A percentile compares a stretch with the other conserved stretches of the same genome.
phyloP scores from a whole-genome alignment of 2,329 filamentous ascomycete species.

The Aspergillus sp. region DNA sequence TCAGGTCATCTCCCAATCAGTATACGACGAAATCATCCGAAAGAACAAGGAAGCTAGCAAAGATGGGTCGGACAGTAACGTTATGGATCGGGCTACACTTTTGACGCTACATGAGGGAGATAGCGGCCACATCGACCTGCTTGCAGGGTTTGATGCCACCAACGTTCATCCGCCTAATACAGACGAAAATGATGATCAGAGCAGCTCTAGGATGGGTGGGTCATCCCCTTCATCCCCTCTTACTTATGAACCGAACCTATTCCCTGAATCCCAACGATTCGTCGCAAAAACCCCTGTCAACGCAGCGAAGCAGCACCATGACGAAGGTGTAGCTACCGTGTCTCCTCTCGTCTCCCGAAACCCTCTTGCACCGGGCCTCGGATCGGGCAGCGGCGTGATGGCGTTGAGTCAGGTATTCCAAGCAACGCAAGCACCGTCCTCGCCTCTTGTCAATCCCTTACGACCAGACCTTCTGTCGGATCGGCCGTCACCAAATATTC shows the following conservation, averaged over 20 bases:
- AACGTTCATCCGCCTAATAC: conserved; percentile 27
- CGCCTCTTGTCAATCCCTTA: conserved; percentile 44
- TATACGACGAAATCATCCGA: conserved; percentile 46
- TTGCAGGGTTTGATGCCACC: conserved; percentile 42
- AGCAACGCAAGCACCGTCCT: conserved; percentile 53
- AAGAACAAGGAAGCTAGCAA: conserved; percentile 39
- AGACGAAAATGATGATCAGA: conserved; percentile 58
- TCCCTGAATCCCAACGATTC: conserved; percentile 53
- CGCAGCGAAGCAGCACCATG: conserved; percentile 39
- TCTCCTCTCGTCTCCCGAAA: conserved; percentile 50
- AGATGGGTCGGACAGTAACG: conserved; percentile 27
- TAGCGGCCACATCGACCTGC: conserved; percentile 48
- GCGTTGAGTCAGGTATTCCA: conserved; percentile 54
- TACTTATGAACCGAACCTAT: conserved; percentile 43
- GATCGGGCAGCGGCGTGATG: conserved; percentile 46
- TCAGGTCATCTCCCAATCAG: conserved; percentile 51
- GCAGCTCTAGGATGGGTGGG: conserved; percentile 36
- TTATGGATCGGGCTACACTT: conserved; percentile 40
- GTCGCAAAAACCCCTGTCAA: conserved; percentile 48
- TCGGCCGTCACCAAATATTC: conserved; percentile 54
- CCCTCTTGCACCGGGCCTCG: conserved; percentile 44
- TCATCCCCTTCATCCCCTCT: conserved; percentile 49
- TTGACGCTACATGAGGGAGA: conserved; percentile 47
- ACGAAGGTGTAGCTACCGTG: conserved; percentile 32
- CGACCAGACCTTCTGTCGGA: conserved; percentile 48